phyloP scores from a whole-genome alignment of 441 rosid genomes.

The Omphalea diandra region DNA sequence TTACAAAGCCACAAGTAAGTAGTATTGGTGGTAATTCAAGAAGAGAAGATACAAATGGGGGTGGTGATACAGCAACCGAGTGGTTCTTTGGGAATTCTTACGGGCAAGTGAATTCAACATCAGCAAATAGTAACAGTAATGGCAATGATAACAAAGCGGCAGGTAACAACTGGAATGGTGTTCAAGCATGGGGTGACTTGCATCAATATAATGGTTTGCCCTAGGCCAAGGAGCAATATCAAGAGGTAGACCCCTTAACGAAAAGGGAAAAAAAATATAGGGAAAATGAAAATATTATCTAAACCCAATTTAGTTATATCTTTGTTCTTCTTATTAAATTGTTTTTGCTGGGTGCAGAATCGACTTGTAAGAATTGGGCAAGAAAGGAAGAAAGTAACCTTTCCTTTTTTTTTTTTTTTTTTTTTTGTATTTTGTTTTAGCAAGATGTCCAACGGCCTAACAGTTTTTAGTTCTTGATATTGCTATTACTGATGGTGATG shows the following conservation, averaged over 20 bases:
- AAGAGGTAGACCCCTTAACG: slow-evolving; percentile 21
- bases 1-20: slow-evolving; percentile 34
- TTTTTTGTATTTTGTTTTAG: slow-evolving; percentile 18
- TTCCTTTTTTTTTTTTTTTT: slow-evolving; percentile 15
- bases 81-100: slow-evolving; percentile 87
- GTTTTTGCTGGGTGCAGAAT: slow-evolving; percentile 23
- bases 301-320: slow-evolving; percentile 30
- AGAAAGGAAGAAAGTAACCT: not conserved
- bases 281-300: slow-evolving; percentile 19
- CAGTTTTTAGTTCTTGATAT: slow-evolving; percentile 13
- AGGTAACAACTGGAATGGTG: slow-evolving; percentile 48
- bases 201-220: slow-evolving; percentile 70
- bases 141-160: slow-evolving; percentile 31
- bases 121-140: slow-evolving; percentile 34
- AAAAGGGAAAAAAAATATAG: not conserved
- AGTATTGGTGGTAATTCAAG: slow-evolving; percentile 39
- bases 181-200: slow-evolving; percentile 70
- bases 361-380: slow-evolving; percentile 33
- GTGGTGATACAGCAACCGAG: slow-evolving; percentile 47
- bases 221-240: slow-evolving; percentile 29
- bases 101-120: slow-evolving; percentile 41
- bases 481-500: no score
- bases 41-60: slow-evolving; percentile 32
- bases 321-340: slow-evolving; percentile 29
- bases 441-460: slow-evolving; percentile 30